Evolutionary conservation across 2,329 filamentous ascomycete genomes (phyloP), one percentile per base, ranked within the genome.

Genomic region (Stachybotrys chartarum): DNA sequence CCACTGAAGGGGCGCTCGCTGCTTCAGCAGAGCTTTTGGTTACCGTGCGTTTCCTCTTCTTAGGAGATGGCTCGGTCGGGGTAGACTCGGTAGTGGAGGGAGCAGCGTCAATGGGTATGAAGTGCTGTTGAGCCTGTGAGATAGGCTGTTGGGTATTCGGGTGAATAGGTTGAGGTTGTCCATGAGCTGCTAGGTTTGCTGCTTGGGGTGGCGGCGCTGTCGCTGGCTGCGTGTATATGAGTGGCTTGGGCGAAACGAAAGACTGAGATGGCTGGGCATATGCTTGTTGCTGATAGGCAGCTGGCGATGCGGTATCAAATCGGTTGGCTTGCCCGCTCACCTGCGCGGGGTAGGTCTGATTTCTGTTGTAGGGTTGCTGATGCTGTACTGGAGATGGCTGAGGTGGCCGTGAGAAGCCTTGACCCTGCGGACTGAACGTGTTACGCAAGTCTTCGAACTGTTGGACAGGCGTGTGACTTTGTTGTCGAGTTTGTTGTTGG

Each of bases 41-140:
- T 18, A 48, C 48, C 5, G 55, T 57, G 4, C 71, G 68, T 58
- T 75, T 76, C 45, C 72, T 69, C 63, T 72, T 75, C 61, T 73
- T 75, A 14, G 62, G 62, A 17, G 63, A 59, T 17, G 67, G 66
- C 24, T 72, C 69, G 45, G 45, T 24, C n/a, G 45, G 16, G 8
- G 17, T 55, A 16, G 63, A 54, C 42, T 65, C 62, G 12, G 58
- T 53, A 17, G 58, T 57, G 7, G 57, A 61, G 31, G 55, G 56
- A 49, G 65, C 62, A 39, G 61, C 56, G 16, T 64, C 63, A 12
- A 57, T 54, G 7, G 59, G 56, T 18, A 60, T 59, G 8, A 24
- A 47, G 7, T 47, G 45, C 17, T 10, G 45, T 10, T n/a, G 45
- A 8, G 45, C 10, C n/a, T 47, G 45, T 8, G 61, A 61, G 8